Evolutionary conservation across 2,329 filamentous ascomycete genomes (phyloP).

Genomic region (Gyromitra esculenta): DNA sequence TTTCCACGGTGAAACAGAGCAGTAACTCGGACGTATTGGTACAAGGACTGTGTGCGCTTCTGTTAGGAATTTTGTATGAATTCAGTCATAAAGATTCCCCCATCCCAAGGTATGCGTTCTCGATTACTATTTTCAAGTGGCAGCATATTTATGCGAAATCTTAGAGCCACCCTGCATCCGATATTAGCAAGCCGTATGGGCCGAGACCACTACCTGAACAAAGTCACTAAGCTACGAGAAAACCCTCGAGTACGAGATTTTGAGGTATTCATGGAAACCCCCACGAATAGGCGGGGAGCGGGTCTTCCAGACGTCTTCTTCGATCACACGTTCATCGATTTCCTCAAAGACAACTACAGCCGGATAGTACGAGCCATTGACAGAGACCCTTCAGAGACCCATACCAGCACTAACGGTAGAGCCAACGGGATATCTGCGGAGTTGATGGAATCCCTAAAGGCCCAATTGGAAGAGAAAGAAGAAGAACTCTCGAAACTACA

Average conservation of each 20-base stretch:
- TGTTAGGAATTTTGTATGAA: slow-evolving; percentile 91
- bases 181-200: slow-evolving; percentile 80
- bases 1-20: slow-evolving; percentile 76
- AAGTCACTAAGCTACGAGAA: slow-evolving; percentile 78
- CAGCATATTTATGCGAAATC: slow-evolving; percentile 12
- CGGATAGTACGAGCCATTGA: slow-evolving; percentile 85
- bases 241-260: slow-evolving; percentile 86
- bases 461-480: slow-evolving; percentile 78
- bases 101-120: slow-evolving; percentile 67
- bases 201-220: slow-evolving; percentile 86
- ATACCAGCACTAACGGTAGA: slow-evolving; percentile 63
- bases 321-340: slow-evolving; percentile 86
- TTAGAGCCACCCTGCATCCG: slow-evolving; percentile 77
- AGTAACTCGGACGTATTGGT: slow-evolving; percentile 72
- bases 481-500: slow-evolving; percentile 69
- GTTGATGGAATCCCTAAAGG: slow-evolving; percentile 83
- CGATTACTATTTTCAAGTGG: not conserved
- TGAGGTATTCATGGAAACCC: slow-evolving; percentile 68
- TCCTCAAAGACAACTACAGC: slow-evolving; percentile 95
- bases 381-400: slow-evolving; percentile 87
- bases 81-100: slow-evolving; percentile 98
- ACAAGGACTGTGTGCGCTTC: slow-evolving; percentile 82
- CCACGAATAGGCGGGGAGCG: slow-evolving; percentile 58
- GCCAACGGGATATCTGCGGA: slow-evolving; percentile 89
- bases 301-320: slow-evolving; percentile 83